Conservation (phyloP, 2,329 filamentous ascomycete species). For the Sporothrix luriei region DNA sequence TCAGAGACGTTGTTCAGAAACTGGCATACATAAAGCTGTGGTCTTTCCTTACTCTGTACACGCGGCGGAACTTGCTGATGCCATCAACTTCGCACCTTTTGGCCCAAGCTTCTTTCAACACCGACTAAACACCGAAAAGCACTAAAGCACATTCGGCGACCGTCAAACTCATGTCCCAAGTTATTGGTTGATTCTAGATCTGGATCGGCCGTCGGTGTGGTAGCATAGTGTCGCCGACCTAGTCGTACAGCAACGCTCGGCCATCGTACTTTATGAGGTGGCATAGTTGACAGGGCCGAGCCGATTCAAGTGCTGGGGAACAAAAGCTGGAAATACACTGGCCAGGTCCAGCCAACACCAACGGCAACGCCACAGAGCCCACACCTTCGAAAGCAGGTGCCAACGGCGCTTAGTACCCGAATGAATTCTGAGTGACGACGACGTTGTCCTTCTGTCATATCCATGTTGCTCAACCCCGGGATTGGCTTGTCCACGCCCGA, state of each 20-base stretch:
- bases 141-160: not conserved
- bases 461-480: not conserved
- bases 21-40: too few species aligned
- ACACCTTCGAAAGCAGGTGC: not conserved
- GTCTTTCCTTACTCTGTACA: too few species aligned
- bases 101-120: not conserved
- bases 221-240: not conserved
- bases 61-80: too few species aligned
- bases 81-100: not conserved
- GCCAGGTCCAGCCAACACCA: not conserved
- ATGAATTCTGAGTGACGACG: not conserved
- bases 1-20: too few species aligned
- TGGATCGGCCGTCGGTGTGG: not conserved
- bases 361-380: not conserved
- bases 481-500: not conserved
- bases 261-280: not conserved
- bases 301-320: constrained; percentile 19
- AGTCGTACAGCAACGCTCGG: not conserved
- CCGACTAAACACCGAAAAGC: not conserved
- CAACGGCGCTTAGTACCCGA: not conserved
- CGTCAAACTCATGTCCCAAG: not conserved
- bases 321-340: not conserved
- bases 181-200: not conserved
- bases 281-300: constrained; percentile 19
- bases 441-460: not conserved